Conservation (phyloP, 352 stramenopile species). For the Globisporangium takayamanum region DNA sequence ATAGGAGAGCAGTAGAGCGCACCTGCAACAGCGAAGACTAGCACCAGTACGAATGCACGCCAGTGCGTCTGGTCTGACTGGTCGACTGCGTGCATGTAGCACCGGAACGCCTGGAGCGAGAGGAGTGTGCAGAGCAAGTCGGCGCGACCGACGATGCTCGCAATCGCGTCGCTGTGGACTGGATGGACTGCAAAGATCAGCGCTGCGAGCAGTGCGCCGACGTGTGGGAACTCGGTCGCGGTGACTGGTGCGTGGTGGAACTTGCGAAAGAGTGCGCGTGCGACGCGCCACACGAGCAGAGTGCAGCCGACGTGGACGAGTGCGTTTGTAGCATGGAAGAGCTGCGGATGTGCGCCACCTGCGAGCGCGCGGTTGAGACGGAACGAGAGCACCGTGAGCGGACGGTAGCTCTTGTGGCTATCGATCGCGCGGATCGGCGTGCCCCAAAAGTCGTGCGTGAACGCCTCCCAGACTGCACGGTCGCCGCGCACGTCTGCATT, state of each 20-base stretch:
- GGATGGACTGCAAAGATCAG: conserved; percentile 90
- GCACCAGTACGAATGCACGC: conserved; percentile 4
- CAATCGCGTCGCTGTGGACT: conserved; percentile 88
- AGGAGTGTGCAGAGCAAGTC: conserved; percentile 83
- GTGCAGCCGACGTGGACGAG: conserved; percentile 51
- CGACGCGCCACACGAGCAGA: conserved; percentile 50
- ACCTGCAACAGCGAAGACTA: conserved; percentile 16
- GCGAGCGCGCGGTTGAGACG: conserved; percentile 33
- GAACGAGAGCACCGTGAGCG: conserved; percentile 68
- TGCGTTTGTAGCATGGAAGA: conserved; percentile 68
- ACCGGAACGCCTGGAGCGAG: conserved; percentile 52
- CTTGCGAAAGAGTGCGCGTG: conserved; percentile 23
- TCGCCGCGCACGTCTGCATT: conserved; percentile 45
- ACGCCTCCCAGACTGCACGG: conserved; percentile 27
- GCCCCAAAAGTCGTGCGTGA: conserved; percentile 82
- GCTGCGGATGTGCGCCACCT: conserved; percentile 9
- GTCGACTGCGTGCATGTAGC: conserved; percentile 30
- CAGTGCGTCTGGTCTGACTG: conserved; percentile 13
- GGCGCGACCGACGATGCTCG: conserved; percentile 86
- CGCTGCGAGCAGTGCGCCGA: conserved; percentile 28
- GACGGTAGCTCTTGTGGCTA: conserved; percentile 85
- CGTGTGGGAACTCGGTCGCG: conserved; percentile 4
- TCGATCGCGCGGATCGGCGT: conserved; percentile 31
- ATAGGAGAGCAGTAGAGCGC: background rate
- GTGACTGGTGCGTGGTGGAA: background rate